These are phyloP conservation scores for Pouteria glomerata DNA, from an alignment of 148 eudicot species.

Conservation along the genomic window DNA sequence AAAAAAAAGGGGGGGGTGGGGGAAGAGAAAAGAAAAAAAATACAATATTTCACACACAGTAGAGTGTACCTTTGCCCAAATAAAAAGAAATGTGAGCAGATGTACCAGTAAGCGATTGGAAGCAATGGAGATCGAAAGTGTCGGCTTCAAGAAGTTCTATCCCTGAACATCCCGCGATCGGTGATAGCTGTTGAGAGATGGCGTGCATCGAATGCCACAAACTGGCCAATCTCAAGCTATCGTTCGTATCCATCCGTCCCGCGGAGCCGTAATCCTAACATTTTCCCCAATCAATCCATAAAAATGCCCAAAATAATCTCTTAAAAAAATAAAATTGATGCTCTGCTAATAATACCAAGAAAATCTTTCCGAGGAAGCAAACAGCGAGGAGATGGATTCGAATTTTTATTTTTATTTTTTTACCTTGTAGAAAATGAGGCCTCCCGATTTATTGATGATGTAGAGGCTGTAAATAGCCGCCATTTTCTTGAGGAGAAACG, in stretches of 20 bases:
- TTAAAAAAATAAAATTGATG: too few relatives aligned
- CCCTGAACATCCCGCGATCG: constrained; percentile 63
- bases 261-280: constrained; percentile 24
- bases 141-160: constrained; percentile 89
- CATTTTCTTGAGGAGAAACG: too few relatives aligned
- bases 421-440: constrained; percentile 93
- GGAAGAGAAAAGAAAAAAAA: too few relatives aligned
- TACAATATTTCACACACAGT: too few relatives aligned
- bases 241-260: constrained; percentile 89
- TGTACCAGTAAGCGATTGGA: constrained; percentile 85
- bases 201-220: constrained; percentile 97
- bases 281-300: not conserved
- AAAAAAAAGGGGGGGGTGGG: too few relatives aligned
- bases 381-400: too few relatives aligned
- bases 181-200: constrained; percentile 89
- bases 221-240: constrained; percentile 85
- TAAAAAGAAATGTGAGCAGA: not conserved
- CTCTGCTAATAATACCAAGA: too few relatives aligned
- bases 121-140: constrained; percentile 87
- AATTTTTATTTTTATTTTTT: not conserved
- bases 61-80: too few relatives aligned
- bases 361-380: not conserved
- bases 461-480: constrained; percentile 79
- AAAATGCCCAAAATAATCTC: not conserved
- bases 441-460: constrained; percentile 94